Conservation (phyloP, 495 filamentous ascomycete genomes). For the Lophiostoma macrostomum region DNA sequence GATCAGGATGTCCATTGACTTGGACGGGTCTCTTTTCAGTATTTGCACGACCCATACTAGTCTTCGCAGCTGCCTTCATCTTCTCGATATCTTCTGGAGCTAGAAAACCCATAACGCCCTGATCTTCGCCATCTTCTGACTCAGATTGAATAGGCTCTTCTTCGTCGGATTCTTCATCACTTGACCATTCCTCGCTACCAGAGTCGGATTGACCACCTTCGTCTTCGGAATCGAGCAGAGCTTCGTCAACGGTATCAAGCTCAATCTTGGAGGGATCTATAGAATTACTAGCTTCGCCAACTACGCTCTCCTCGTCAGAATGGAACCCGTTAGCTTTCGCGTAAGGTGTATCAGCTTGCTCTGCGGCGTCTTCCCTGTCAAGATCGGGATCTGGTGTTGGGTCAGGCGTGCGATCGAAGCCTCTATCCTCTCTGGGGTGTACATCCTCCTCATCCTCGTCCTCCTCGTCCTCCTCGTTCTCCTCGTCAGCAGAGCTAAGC, state of each 20-base stretch:
- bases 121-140: slow-evolving; percentile 23
- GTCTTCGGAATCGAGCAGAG: slow-evolving; percentile 47
- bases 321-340: slow-evolving; percentile 20
- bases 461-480: slow-evolving; percentile 72
- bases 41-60: background rate
- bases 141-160: slow-evolving; percentile 28
- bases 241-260: slow-evolving; percentile 65
- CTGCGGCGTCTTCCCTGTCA: slow-evolving; percentile 26
- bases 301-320: too few relatives aligned
- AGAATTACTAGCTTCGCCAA: too few relatives aligned
- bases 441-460: slow-evolving; percentile 43
- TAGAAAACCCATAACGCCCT: slow-evolving; percentile 24
- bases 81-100: slow-evolving; percentile 25
- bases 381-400: slow-evolving; percentile 20
- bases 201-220: slow-evolving; percentile 17
- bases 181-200: slow-evolving; percentile 28
- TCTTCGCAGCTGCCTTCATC: slow-evolving; percentile 25
- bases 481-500: slow-evolving; percentile 52
- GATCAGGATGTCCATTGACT: slow-evolving; percentile 5
- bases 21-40: too few relatives aligned
- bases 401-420: slow-evolving; percentile 33
- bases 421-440: slow-evolving; percentile 43
- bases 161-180: slow-evolving; percentile 21
- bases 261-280: slow-evolving; percentile 41
- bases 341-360: slow-evolving; percentile 32